Evolutionary conservation across 176 grass and related monocot genomes (phyloP).

Genomic region (Typha latifolia): DNA sequence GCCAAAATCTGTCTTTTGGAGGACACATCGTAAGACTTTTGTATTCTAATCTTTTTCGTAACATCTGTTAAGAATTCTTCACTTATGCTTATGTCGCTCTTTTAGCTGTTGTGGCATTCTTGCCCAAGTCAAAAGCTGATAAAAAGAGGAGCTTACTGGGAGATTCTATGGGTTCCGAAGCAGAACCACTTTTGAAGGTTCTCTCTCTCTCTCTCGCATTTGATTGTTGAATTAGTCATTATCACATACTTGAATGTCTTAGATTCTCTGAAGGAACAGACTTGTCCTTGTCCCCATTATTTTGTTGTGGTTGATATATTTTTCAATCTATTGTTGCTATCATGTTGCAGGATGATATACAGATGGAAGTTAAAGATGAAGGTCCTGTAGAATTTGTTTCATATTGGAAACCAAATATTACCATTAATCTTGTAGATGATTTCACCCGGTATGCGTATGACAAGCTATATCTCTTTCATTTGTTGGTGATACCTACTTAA

Average conservation of each 20-base stretch:
- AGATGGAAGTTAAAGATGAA: conserved; percentile 60
- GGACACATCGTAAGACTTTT: conserved; percentile 62
- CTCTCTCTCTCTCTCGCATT: not conserved
- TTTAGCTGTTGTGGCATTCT: conserved; percentile 70
- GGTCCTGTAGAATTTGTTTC: conserved; percentile 69
- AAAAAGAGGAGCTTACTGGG: conserved; percentile 95
- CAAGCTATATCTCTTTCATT: not conserved
- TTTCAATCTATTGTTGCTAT: not conserved
- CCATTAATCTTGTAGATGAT: conserved; percentile 91
- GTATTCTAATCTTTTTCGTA: conserved; percentile 3
- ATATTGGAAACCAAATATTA: conserved; percentile 98
- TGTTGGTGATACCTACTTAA: conserved; percentile 12
- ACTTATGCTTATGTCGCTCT: conserved; percentile 13
- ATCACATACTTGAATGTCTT: no score
- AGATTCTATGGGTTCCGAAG: conserved; percentile 38
- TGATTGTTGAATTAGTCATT: no score
- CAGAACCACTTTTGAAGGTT: conserved; percentile 41
- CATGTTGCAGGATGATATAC: conserved; percentile 41
- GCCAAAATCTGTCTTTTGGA: conserved; percentile 64
- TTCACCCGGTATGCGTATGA: conserved; percentile 56
- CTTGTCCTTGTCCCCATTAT: not conserved
- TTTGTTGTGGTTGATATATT: not conserved
- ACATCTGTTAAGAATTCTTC: conserved; percentile 1
- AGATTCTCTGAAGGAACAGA: no score
- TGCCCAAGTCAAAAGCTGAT: conserved; percentile 87